Evolutionary conservation across 495 filamentous ascomycete genomes (phyloP).

Genomic region (Alectoria sarmentosa): DNA sequence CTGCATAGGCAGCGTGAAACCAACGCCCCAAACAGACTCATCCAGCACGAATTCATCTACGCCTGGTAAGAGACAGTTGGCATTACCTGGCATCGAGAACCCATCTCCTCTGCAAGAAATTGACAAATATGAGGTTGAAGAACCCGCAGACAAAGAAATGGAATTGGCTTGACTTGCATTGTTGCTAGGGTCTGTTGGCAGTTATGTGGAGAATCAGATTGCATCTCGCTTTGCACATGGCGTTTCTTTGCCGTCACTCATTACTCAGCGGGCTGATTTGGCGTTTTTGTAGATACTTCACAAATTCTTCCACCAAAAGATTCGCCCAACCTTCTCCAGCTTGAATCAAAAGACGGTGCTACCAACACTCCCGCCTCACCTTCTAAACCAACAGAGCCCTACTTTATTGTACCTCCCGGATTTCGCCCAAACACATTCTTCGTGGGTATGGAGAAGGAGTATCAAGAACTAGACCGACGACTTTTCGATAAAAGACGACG

Average conservation of each 20-base stretch:
- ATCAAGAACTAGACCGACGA: constrained; percentile 59
- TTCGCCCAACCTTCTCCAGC: constrained; percentile 6
- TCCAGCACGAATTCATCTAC: constrained; percentile 19
- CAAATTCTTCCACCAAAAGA: constrained; percentile 23
- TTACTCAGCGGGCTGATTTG: constrained; percentile 24
- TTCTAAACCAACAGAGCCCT: constrained; percentile 21
- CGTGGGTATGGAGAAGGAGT: constrained; percentile 64
- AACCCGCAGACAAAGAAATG: constrained; percentile 28
- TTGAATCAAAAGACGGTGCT: constrained; percentile 18
- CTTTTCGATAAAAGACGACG: constrained; percentile 58
- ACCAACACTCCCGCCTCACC: constrained; percentile 17
- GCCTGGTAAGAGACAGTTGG: constrained; percentile 24
- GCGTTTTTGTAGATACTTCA: constrained; percentile 28
- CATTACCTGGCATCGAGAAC: constrained; percentile 22
- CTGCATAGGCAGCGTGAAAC: constrained; percentile 20
- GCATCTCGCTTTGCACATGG: not conserved
- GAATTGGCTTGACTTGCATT: constrained; percentile 12
- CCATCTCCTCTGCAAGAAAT: constrained; percentile 16
- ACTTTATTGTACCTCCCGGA: constrained; percentile 63
- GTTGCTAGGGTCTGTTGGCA: too few relatives aligned
- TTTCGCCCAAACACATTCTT: constrained; percentile 76
- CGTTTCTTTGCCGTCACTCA: not conserved
- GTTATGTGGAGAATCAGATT: not conserved
- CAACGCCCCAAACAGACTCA: constrained; percentile 24
- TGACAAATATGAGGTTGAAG: constrained; percentile 29